Conservation (phyloP, 345 rosid genomes). For the Camelina neglecta region DNA sequence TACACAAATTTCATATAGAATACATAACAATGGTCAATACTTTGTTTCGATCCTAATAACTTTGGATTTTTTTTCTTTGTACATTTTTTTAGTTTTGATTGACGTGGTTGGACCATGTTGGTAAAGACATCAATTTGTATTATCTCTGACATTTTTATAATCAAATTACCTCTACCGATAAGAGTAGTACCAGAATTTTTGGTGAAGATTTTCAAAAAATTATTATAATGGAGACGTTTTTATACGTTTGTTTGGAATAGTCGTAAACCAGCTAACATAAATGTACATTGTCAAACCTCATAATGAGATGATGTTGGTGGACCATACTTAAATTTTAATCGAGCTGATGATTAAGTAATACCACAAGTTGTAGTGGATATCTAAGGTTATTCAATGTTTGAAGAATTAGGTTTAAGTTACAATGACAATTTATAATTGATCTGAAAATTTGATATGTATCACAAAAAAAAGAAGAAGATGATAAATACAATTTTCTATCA, state of each 20-base stretch:
- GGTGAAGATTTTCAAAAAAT: too few species aligned
- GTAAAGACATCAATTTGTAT: constrained; percentile 7
- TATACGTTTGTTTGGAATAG: constrained; percentile 10
- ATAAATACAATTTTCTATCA: not conserved
- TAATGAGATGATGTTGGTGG: constrained; percentile 39
- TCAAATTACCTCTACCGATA: constrained; percentile 18
- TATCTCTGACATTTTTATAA: not conserved
- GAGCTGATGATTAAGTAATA: constrained; percentile 6
- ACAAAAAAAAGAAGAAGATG: not conserved
- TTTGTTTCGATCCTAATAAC: constrained; percentile 13
- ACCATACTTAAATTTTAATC: constrained; percentile 26
- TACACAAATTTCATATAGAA: too few species aligned
- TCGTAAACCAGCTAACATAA: constrained; percentile 26
- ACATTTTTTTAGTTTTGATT: not conserved
- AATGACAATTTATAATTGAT: not conserved
- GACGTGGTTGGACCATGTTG: constrained; percentile 11
- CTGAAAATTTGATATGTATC: not conserved
- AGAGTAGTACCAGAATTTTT: not conserved
- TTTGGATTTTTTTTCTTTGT: not conserved
- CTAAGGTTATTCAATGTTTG: constrained; percentile 15
- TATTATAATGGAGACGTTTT: constrained; percentile 17
- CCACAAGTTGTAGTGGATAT: not conserved
- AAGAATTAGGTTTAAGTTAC: not conserved
- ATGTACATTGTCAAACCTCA: constrained; percentile 35
- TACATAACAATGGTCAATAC: not conserved